phyloP scores from a whole-genome alignment of 306 rosid species.

The Chamaecrista fasciculata region DNA sequence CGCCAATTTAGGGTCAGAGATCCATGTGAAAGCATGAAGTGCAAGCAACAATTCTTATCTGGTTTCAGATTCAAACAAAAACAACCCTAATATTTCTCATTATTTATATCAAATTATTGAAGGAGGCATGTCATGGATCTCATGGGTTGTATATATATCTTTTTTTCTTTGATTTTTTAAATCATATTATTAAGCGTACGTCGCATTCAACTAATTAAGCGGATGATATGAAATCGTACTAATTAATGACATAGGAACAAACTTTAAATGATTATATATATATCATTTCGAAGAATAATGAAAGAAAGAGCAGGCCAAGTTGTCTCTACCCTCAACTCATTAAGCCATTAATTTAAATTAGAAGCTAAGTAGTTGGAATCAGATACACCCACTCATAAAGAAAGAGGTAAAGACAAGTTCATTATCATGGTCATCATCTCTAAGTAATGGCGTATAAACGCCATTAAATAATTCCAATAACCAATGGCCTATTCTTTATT shows the following conservation, averaged over 20 bases:
- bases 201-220: neutral
- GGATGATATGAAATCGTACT: neutral
- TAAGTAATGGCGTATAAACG: conserved; percentile 11
- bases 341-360: neutral
- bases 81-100: conserved; percentile 14
- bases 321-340: no score
- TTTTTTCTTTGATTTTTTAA: neutral
- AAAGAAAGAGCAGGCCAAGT: neutral
- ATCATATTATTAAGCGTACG: neutral
- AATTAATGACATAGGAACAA: neutral
- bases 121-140: conserved; percentile 31
- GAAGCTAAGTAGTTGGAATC: conserved; percentile 33
- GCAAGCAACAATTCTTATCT: neutral
- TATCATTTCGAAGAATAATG: neutral
- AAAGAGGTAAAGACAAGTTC: conserved; percentile 23
- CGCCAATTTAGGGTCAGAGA: conserved; percentile 27
- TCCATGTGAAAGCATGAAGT: conserved; percentile 42
- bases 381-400: conserved; percentile 42
- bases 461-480: conserved; percentile 25
- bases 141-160: neutral
- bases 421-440: conserved; percentile 31
- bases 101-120: conserved; percentile 40
- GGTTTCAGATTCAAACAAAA: conserved; percentile 27
- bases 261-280: no score
- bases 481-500: conserved; percentile 15